These are phyloP conservation scores for Elaphomyces granulatus DNA, from an alignment of 495 filamentous ascomycete species.

Conservation along the genomic window DNA sequence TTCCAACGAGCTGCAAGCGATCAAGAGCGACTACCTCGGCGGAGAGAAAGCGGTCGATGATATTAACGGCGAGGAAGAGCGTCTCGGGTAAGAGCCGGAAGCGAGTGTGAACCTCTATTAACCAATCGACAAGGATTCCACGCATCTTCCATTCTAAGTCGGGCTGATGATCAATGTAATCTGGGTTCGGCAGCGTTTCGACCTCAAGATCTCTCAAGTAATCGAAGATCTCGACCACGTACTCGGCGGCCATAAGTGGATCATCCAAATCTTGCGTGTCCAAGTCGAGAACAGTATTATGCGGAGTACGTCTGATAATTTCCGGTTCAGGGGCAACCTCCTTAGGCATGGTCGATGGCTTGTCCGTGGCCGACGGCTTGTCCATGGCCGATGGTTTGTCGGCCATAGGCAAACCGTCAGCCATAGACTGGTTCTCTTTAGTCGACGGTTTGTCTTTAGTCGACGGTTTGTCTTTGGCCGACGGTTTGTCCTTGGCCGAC, in stretches of 20 bases:
- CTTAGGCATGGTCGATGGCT: constrained; percentile 5
- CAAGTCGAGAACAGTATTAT: constrained; percentile 46
- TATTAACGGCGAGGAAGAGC: constrained; percentile 90
- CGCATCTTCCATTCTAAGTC: constrained; percentile 98
- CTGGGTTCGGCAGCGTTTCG: constrained; percentile 69
- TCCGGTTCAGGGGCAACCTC: constrained; percentile 18
- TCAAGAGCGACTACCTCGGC: constrained; percentile 87
- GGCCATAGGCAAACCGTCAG: constrained; percentile 9
- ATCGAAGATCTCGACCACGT: constrained; percentile 94
- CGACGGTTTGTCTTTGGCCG: no score
- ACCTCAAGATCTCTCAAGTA: constrained; percentile 81
- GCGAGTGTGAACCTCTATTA: constrained; percentile 93
- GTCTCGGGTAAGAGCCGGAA: constrained; percentile 98
- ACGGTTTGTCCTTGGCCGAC: no score
- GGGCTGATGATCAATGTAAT: constrained; percentile 88
- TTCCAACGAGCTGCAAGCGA: constrained; percentile 87
- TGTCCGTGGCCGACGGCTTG: constrained; percentile 10
- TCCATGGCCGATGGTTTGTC: constrained; percentile 10
- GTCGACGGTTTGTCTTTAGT: no score
- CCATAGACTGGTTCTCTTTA: no score
- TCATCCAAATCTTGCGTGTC: constrained; percentile 83
- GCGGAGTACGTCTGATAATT: constrained; percentile 23
- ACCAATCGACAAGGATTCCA: constrained; percentile 94
- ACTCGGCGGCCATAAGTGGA: constrained; percentile 94
- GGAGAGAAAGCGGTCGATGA: constrained; percentile 94